Conservation (phyloP, 1,284 basidiomycete genomes). For the Phellinidium pouzarii region DNA sequence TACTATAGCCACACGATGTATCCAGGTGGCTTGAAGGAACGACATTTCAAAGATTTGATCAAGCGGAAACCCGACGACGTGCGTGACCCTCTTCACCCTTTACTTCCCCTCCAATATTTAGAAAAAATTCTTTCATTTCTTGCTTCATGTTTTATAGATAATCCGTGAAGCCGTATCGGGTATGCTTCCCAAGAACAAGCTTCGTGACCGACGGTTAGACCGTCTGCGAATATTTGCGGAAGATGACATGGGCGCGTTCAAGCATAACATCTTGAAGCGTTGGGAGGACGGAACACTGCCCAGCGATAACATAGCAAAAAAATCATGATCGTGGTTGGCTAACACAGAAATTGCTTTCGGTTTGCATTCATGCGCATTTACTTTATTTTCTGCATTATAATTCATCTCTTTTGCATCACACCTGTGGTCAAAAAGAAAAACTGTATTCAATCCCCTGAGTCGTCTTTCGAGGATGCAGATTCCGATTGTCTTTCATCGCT, state of each 20-base stretch:
- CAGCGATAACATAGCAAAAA: conserved; percentile 1
- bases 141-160: conserved; percentile 50
- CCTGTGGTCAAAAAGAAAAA: too few species aligned
- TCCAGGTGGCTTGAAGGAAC: conserved; percentile 91
- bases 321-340: background rate
- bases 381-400: background rate
- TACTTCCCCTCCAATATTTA: background rate
- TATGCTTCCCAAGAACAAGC: conserved; percentile 95
- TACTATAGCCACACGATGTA: conserved; percentile 92
- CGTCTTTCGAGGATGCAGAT: background rate
- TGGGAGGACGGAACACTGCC: conserved; percentile 71
- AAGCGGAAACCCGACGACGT: conserved; percentile 88
- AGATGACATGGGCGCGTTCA: conserved; percentile 61
- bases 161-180: conserved; percentile 93
- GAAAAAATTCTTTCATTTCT: conserved; percentile 1
- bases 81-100: conserved; percentile 27
- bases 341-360: background rate
- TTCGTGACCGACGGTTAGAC: conserved; percentile 79
- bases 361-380: background rate
- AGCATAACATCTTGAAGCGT: conserved; percentile 61
- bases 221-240: conserved; percentile 82
- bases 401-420: too few species aligned
- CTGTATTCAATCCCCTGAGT: background rate
- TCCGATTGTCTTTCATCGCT: background rate
- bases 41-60: conserved; percentile 78